Evolutionary conservation across 768 basidiomycete genomes (phyloP), one percentile per base, ranked within the genome.

Genomic region (Boletus vermiculosoides): DNA sequence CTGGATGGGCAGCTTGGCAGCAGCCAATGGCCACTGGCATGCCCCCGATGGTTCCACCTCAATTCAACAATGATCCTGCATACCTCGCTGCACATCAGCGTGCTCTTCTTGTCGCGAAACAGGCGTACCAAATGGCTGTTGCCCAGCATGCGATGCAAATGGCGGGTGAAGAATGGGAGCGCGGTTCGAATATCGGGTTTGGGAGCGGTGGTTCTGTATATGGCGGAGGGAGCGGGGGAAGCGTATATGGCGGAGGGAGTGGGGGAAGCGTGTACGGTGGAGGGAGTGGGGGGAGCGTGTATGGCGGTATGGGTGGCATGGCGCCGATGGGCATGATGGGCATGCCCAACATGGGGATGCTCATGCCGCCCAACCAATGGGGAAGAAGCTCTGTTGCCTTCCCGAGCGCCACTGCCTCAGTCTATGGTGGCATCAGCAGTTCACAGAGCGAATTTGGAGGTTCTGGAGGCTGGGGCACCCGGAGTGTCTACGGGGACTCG

Each of bases 121-220:
- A 94, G 71, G 85, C 92, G 4, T 94, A 92, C 66, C 92, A 94
- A 71, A 84, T 89, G 77, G 88, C 92, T 3, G 88, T 94, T 42
- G 92, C 92, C 6, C 92, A 92, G 71, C 92, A 94, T 62, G 92
- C 92, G 5, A 87, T 93, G 82, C 87, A 85, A 9, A 84, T 86
- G 9, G 92, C 92, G n/a, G 90, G 82, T 20, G 92, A 94, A 33
- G 91, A 94, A 67, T 94, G 92, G 92, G 92, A 94, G 67, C 85
- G 92, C 34, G 81, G 83, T 8, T 91, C 89, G 52, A 82, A 76
- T 37, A 60, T 80, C 30, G 76, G 83, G 18, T 76, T 73, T 58
- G 75, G 76, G 16, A 64, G 70, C 8, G 68, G 66, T 40, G 76
- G 73, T 25, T 71, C 73, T 41, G 70, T 68, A 31, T 73, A 73